These are phyloP conservation scores for Globisporangium carolinianum DNA, from an alignment of 352 stramenopile species.

Conservation along the genomic window DNA sequence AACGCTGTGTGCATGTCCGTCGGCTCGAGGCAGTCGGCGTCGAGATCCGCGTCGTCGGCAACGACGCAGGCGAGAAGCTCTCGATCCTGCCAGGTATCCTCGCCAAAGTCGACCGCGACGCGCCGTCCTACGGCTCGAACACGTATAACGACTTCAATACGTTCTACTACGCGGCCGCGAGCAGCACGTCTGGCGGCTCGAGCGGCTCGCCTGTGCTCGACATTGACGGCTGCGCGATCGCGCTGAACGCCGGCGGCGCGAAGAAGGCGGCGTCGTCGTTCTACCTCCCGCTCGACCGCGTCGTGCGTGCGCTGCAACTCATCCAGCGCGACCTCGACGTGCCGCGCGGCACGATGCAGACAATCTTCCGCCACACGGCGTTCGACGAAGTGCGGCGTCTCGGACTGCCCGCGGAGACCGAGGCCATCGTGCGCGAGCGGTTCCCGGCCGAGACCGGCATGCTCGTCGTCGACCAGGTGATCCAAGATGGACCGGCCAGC, in stretches of 20 bases:
- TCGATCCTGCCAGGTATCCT: constrained; percentile 88
- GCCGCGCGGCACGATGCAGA: constrained; percentile 79
- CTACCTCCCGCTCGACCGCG: constrained; percentile 85
- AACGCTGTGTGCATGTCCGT: neutral
- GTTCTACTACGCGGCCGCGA: constrained; percentile 88
- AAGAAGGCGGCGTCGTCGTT: constrained; percentile 87
- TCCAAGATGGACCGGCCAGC: constrained; percentile 72
- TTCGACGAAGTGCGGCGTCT: constrained; percentile 87
- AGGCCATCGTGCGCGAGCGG: constrained; percentile 55
- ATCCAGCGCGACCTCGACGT: constrained; percentile 53
- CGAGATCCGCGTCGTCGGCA: constrained; percentile 90
- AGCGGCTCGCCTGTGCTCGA: constrained; percentile 88
- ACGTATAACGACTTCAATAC: constrained; percentile 92
- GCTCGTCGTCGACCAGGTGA: constrained; percentile 85
- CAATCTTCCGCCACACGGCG: constrained; percentile 84
- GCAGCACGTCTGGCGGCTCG: constrained; percentile 82
- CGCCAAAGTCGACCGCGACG: constrained; percentile 87
- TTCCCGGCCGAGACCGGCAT: constrained; percentile 85
- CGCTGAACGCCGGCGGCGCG: constrained; percentile 87
- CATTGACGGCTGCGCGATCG: constrained; percentile 84
- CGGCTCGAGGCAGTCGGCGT: constrained; percentile 51
- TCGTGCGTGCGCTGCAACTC: constrained; percentile 67
- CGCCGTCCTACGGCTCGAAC: constrained; percentile 78
- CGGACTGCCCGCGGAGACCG: constrained; percentile 58
- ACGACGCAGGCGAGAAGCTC: constrained; percentile 90